phyloP scores from a whole-genome alignment of 495 filamentous ascomycete genomes.

The Tetracladium marchalianum region DNA sequence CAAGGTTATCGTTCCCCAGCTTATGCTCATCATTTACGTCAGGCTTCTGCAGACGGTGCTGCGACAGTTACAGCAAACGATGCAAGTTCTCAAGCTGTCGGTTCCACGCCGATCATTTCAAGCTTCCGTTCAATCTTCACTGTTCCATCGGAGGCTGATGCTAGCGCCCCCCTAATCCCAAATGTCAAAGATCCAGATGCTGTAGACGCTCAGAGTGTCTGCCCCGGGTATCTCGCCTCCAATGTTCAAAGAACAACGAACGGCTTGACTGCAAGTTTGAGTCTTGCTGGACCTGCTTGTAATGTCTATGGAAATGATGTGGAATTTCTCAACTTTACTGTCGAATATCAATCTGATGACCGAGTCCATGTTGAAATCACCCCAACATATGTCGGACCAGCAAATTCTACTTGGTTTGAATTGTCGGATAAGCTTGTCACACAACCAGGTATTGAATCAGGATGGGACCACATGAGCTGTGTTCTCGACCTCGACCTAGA shows the following conservation, averaged over 20 bases:
- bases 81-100: too few relatives aligned
- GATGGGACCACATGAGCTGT: slow-evolving; percentile 20
- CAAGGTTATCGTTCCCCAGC: too few relatives aligned
- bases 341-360: slow-evolving; percentile 61
- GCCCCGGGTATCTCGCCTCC: slow-evolving; percentile 63
- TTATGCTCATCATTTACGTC: too few relatives aligned
- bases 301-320: slow-evolving; percentile 68
- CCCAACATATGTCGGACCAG: slow-evolving; percentile 50
- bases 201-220: slow-evolving; percentile 59
- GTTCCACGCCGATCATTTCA: neutral
- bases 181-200: slow-evolving; percentile 67
- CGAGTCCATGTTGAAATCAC: slow-evolving; percentile 73
- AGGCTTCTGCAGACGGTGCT: too few relatives aligned
- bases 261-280: slow-evolving; percentile 52
- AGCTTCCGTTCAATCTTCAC: slow-evolving; percentile 31
- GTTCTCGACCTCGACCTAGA: slow-evolving; percentile 32
- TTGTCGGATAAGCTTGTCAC: slow-evolving; percentile 55
- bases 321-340: slow-evolving; percentile 49
- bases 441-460: slow-evolving; percentile 38
- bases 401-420: slow-evolving; percentile 59
- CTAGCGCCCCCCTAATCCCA: slow-evolving; percentile 51
- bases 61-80: too few relatives aligned
- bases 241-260: slow-evolving; percentile 42
- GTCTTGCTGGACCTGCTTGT: slow-evolving; percentile 56
- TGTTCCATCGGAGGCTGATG: slow-evolving; percentile 45